Evolutionary conservation across 345 rosid species (phyloP).

Genomic region (Litchi chinensis): DNA sequence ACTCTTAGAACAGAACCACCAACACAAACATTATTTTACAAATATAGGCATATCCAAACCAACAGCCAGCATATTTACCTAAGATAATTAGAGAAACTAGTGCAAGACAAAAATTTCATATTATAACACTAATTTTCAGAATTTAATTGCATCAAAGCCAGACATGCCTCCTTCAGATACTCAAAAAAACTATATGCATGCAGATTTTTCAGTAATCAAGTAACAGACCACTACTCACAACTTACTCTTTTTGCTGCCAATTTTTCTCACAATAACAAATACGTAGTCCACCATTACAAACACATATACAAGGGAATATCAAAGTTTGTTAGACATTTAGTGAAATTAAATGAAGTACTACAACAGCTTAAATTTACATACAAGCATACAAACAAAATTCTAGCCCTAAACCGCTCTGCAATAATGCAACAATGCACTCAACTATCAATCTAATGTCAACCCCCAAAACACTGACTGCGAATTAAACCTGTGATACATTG

Average conservation of each 20-base stretch:
- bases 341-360: not conserved
- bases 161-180: not conserved
- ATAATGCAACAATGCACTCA: not conserved
- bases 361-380: not conserved
- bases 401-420: not conserved
- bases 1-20: not conserved
- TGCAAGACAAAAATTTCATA: not conserved
- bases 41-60: not conserved
- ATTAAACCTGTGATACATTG: not conserved
- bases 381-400: not conserved
- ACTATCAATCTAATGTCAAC: not conserved
- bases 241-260: not conserved
- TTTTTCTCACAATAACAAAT: not conserved
- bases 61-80: not conserved
- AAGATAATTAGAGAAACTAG: not conserved
- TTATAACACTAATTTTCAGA: not conserved
- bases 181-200: not conserved
- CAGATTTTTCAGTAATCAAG: not conserved
- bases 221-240: not conserved
- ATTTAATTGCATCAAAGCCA: not conserved
- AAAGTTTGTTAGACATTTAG: not conserved
- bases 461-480: not conserved
- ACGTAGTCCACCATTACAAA: not conserved
- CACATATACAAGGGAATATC: not conserved
- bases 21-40: not conserved